Evolutionary conservation across 352 stramenopile genomes (phyloP), one percentile per base, ranked within the genome.

Genomic region (Pythium rhizo-oryzae): DNA sequence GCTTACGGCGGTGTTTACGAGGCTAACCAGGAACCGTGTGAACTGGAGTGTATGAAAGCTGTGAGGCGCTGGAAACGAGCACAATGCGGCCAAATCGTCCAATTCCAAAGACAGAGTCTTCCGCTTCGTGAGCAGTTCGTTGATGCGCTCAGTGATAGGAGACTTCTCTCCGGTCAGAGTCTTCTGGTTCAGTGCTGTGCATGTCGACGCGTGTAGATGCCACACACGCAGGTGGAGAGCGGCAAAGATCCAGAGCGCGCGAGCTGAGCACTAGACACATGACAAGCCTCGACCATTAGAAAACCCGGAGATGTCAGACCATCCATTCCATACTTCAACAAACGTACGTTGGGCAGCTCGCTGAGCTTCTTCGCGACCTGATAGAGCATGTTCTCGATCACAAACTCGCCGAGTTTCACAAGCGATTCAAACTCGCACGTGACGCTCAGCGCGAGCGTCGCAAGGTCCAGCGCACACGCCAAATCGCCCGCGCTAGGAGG

Each of bases 381-480:
- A 37, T 94, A 94, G 15, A 94, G 73, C 74, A 94, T 72, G 65
- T 91, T 94, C 55, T 92, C 85, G 24, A 89, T 24, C 54, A 92
- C 84, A 37, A 91, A 70, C 24, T 91, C 84, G 25, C 76, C 75
- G 15, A 94, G 67, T 16, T 70, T 73, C 23, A 87, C 72, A 28
- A 72, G 60, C 50, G 74, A 58, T 59, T 90, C 84, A 39, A 80
- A 64, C 15, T 69, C 64, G 63, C 74, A 83, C 24, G 75, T 77
- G 24, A 91, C 65, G 15, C 80, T 85, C 25, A 94, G 69, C 46
- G 82, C 85, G 23, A 81, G 59, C 47, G 72, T 78, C 6, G 79
- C 81, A 33, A 90, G 69, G 46, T 91, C 81, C 69, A 94, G 75
- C 19, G 78, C 67, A 9, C 74, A 30, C 5, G 78, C 19, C 57